Evolutionary conservation across 2,329 filamentous ascomycete genomes (phyloP).

Genomic region (Xylaria sp.): DNA sequence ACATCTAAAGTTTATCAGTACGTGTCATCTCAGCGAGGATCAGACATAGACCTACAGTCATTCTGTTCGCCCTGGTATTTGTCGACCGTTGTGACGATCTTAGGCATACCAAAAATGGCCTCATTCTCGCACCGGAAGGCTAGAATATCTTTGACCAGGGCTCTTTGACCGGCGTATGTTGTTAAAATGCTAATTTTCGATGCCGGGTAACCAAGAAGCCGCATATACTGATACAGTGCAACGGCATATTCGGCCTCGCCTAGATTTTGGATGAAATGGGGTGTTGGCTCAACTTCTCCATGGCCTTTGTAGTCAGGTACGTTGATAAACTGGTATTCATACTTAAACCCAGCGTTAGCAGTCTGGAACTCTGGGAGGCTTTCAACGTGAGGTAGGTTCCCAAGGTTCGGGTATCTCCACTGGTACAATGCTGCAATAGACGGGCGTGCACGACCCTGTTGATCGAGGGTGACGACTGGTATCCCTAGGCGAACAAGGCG

Average conservation of each 20-base stretch:
- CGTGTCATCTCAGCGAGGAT: not conserved
- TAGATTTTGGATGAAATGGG: conserved; percentile 95
- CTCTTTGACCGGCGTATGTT: conserved; percentile 92
- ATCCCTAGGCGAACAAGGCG: conserved; percentile 90
- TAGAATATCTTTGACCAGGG: conserved; percentile 88
- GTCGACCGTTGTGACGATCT: conserved; percentile 92
- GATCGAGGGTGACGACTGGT: conserved; percentile 89
- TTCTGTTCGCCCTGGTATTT: conserved; percentile 99
- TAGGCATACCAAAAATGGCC: conserved; percentile 86
- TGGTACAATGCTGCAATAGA: conserved; percentile 90
- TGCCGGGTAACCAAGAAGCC: conserved; percentile 90
- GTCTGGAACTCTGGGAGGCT: conserved; percentile 75
- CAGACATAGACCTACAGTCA: conserved; percentile 77
- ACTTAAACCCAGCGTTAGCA: conserved; percentile 91
- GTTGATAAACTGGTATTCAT: conserved; percentile 96
- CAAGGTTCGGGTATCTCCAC: conserved; percentile 88
- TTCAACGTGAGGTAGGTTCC: conserved; percentile 81
- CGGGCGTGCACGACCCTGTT: conserved; percentile 90
- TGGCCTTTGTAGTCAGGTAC: conserved; percentile 91
- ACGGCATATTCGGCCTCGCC: conserved; percentile 98
- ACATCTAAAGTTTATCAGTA: conserved; percentile 69
- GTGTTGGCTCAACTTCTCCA: conserved; percentile 88
- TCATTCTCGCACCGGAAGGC: conserved; percentile 84
- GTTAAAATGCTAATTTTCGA: conserved; percentile 86
- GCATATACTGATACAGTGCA: conserved; percentile 97